Evolutionary conservation across 192 early-diverging fungal genomes (phyloP), one percentile per base, ranked within the genome.

Genomic region (Haplosporangium gracile): DNA sequence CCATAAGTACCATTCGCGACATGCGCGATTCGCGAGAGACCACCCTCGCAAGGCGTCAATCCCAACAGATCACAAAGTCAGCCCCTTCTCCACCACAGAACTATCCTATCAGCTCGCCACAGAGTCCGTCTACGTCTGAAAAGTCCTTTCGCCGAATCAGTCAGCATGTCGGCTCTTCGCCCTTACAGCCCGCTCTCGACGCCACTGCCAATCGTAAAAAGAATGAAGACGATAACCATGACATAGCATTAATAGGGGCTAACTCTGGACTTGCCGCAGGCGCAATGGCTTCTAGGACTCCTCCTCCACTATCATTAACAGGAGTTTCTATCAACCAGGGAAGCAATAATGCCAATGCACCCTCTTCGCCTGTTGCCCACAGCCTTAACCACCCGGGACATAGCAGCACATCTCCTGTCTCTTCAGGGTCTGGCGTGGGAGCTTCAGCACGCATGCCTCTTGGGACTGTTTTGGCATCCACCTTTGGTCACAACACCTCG

Each of bases 21-120:
- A 80, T 80, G 77, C 80, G 80, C 47, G 79, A 78, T 38, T 55
- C 60, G 38, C 42, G 83, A 70, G 83, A 85, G 38, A 79, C 80
- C 34, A 68, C 74, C 18, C 76, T 82, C 26, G 85, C 85, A 68
- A 51, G 79, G 9, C 75, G 85, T 40, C 65, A 76, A n/a, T 78
- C 85, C 51, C 74, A 74, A 55, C 80, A 77, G 22, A 69, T 63
- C 29, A 70, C 72, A 76, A 81, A 88, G 47, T 32, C 79, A 65
- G 34, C 75, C 4, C 45, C 85, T 22, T 29, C 70, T 49, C 72
- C 55, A 16, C 49, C 34, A 45, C 40, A 32, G n/a, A 49, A 24
- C 43, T 43, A 40, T 20, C 22, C 73, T 42, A 26, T 77, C 53
- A 77, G 5, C 16, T 38, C 39, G 26, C 47, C 68, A 40, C 34